Evolutionary conservation across 1,284 basidiomycete species (phyloP), one percentile per base, ranked within the genome.

Genomic region (Bondarzewia mesenterica): DNA sequence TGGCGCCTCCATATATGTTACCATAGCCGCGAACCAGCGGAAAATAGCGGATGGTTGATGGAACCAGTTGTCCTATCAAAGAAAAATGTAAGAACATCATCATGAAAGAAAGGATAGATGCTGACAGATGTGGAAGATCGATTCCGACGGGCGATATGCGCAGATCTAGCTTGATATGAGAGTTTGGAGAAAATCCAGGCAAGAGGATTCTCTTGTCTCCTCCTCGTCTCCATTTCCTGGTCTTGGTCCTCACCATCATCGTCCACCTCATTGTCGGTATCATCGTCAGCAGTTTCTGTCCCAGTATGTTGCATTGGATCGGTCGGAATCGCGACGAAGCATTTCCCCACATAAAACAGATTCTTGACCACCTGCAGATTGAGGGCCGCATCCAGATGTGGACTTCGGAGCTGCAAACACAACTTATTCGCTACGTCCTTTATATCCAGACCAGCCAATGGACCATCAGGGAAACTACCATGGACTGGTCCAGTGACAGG

Each of bases 21-120:
- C 68, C 78, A 96, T 91, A 0, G 93, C 93, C 1, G 93, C 94
- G 59, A 97, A 96, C 85, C 92, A 95, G n/a, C 89, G 84, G 41
- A 98, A 65, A 46, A 89, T 80, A 0, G 90, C 82, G 7, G 85
- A 66, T 0, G 92, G 86, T 53, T 91, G 88, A 18, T 86, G 77
- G 5, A 80, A 74, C 93, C 94, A 98, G 52, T 74, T 74, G 2
- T 69, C 63, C 73, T 81, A 27, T 53, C 21, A 40, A n/a, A 35
- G 8, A 8, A 5, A 20, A 41, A 14, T 41, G 14, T 14, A 23
- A 44, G 43, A 16, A 22, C 35, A 21, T 36, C n/a, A 22, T 8
- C 50, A 36, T 40, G 49, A 48, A 35, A 29, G 15, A 47, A 21
- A 12, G 23, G 21, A 26, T 29, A 51, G n/a, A 15, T 1, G 66